phyloP scores from a whole-genome alignment of 192 early-diverging fungal genomes.

The Coemansia sp. region DNA sequence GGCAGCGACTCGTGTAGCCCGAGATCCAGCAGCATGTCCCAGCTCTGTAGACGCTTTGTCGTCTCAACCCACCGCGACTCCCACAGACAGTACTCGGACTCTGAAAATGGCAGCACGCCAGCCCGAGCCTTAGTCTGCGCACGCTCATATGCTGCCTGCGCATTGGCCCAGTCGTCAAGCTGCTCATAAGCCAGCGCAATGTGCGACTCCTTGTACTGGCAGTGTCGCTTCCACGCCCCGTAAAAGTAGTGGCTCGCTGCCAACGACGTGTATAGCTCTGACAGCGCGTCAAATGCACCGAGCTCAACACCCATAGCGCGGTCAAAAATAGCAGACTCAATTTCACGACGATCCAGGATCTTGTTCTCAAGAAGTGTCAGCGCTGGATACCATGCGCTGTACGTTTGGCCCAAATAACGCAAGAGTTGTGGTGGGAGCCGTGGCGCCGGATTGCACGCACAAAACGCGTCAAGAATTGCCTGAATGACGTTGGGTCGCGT shows the following conservation, averaged over 20 bases:
- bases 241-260: constrained; percentile 91
- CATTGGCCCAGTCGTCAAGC: constrained; percentile 86
- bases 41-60: constrained; percentile 89
- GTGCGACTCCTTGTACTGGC: constrained; percentile 89
- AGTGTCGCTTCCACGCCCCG: constrained; percentile 88
- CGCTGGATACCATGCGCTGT: constrained; percentile 89
- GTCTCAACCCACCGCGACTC: constrained; percentile 95
- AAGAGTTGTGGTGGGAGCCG: constrained; percentile 91
- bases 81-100: constrained; percentile 96
- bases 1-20: constrained; percentile 85
- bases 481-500: constrained; percentile 93
- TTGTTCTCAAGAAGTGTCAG: constrained; percentile 76
- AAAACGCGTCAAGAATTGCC: constrained; percentile 83
- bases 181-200: constrained; percentile 95
- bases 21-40: constrained; percentile 94
- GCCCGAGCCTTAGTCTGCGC: constrained; percentile 90
- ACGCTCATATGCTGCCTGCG: constrained; percentile 86
- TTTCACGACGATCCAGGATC: constrained; percentile 49
- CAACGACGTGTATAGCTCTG: constrained; percentile 78
- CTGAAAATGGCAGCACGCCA: constrained; percentile 81
- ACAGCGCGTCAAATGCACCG: constrained; percentile 84
- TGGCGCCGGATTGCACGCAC: constrained; percentile 66
- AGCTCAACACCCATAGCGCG: constrained; percentile 69
- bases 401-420: constrained; percentile 85
- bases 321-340: constrained; percentile 42